Conservation (phyloP, 495 filamentous ascomycete genomes). For the Podospora sp. region DNA sequence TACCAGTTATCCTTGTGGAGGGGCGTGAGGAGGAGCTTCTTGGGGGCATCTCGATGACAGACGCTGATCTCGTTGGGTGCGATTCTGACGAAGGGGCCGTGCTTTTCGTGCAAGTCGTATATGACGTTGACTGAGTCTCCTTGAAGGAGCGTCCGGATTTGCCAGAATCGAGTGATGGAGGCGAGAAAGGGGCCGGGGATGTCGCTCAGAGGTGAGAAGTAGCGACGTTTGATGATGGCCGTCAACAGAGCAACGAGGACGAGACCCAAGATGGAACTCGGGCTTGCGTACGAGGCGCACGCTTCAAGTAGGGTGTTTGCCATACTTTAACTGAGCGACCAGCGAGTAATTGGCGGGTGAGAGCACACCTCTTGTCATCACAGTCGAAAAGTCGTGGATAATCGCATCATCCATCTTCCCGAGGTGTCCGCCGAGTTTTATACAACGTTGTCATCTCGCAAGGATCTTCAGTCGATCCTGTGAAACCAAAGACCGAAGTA, state of each 20-base stretch:
- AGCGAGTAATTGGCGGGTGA: too few relatives aligned
- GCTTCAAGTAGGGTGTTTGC: neutral
- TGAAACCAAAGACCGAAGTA: neutral
- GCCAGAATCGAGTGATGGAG: slow-evolving; percentile 14
- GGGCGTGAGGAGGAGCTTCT: slow-evolving; percentile 29
- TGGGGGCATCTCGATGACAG: slow-evolving; percentile 49
- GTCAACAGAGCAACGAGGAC: neutral
- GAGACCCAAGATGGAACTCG: neutral
- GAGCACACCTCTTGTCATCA: too few relatives aligned
- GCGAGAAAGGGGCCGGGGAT: slow-evolving; percentile 16
- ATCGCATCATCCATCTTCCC: too few relatives aligned
- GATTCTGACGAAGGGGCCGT: slow-evolving; percentile 52
- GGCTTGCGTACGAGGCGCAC: neutral
- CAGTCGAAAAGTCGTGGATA: too few relatives aligned
- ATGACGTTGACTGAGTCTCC: slow-evolving; percentile 12
- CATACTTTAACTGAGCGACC: neutral
- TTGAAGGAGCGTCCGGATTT: neutral
- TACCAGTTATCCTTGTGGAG: slow-evolving; percentile 35
- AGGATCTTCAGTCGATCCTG: neutral
- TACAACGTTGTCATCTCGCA: neutral
- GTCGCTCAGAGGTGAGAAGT: slow-evolving; percentile 17
- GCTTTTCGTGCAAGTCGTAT: slow-evolving; percentile 15
- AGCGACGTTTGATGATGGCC: slow-evolving; percentile 8
- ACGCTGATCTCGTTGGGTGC: slow-evolving; percentile 53
- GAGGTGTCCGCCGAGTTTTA: too few relatives aligned